These are phyloP conservation scores for Begonia masoniana DNA, from an alignment of 306 rosid genomes.

Conservation along the genomic window DNA sequence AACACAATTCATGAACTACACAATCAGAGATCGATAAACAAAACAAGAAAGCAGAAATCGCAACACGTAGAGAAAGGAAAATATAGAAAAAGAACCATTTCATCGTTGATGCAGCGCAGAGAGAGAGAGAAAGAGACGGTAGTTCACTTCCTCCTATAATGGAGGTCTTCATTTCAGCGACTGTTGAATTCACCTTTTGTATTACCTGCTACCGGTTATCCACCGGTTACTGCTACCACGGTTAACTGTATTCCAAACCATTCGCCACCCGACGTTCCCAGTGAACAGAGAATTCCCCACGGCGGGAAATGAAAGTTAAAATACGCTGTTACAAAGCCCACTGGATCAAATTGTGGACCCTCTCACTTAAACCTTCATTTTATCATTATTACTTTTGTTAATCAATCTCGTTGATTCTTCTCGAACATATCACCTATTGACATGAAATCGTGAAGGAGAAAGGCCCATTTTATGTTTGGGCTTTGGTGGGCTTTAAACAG, in stretches of 20 bases:
- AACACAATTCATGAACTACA: not conserved
- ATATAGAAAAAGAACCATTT: constrained; percentile 9
- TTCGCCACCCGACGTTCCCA: not conserved
- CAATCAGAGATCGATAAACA: not conserved
- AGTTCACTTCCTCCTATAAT: constrained; percentile 18
- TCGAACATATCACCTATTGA: too few relatives aligned
- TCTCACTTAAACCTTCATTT: not conserved
- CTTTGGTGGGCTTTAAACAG: too few relatives aligned
- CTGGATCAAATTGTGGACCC: not conserved
- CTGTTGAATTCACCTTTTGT: not conserved
- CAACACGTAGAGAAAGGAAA: not conserved
- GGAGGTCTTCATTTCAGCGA: constrained; percentile 11
- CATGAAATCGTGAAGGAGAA: too few relatives aligned
- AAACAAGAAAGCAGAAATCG: not conserved
- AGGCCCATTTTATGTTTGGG: too few relatives aligned
- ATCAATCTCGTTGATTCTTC: too few relatives aligned
- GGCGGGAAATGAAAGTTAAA: not conserved
- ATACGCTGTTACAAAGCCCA: not conserved
- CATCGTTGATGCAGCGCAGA: constrained; percentile 3
- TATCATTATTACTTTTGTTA: too few relatives aligned
- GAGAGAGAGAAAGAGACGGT: not conserved
- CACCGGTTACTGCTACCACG: constrained; percentile 10
- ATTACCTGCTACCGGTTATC: constrained; percentile 33
- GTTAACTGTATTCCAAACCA: not conserved
- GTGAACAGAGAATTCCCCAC: not conserved